These are phyloP conservation scores for Astrothelium subdiscretum DNA, from an alignment of 495 filamentous ascomycete genomes.

Conservation along the genomic window DNA sequence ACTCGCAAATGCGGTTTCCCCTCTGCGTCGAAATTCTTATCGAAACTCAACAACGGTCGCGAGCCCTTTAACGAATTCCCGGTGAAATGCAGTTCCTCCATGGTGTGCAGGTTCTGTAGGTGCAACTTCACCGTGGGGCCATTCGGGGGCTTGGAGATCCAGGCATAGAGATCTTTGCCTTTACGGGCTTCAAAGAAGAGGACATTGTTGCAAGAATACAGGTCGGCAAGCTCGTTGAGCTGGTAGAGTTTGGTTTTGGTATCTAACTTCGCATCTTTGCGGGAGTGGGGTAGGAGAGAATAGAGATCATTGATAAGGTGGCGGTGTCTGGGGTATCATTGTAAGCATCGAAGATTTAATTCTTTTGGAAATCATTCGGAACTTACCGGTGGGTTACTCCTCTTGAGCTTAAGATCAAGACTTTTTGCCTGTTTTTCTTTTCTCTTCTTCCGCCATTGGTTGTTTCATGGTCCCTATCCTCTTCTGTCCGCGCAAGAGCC, in stretches of 20 bases:
- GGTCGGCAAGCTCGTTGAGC: constrained; percentile 90
- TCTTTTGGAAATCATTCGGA: neutral
- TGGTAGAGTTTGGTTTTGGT: constrained; percentile 89
- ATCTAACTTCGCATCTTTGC: constrained; percentile 83
- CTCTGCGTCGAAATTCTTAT: constrained; percentile 72
- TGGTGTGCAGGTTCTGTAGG: constrained; percentile 69
- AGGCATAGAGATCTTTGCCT: constrained; percentile 85
- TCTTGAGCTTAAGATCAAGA: constrained; percentile 79
- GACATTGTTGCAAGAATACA: constrained; percentile 98
- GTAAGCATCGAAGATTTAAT: constrained; percentile 7
- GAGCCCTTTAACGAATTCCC: constrained; percentile 95
- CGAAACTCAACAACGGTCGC: constrained; percentile 89
- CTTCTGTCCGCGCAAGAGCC: constrained; percentile 54
- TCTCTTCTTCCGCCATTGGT: constrained; percentile 35
- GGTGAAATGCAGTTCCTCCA: constrained; percentile 91
- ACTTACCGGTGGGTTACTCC: constrained; percentile 78
- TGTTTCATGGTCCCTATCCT: constrained; percentile 22
- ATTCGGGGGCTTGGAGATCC: constrained; percentile 90
- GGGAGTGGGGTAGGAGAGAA: constrained; percentile 75
- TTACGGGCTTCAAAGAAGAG: constrained; percentile 95
- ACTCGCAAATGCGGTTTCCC: constrained; percentile 55
- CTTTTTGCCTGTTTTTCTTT: constrained; percentile 61
- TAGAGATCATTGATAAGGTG: constrained; percentile 88
- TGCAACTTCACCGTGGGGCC: constrained; percentile 87
- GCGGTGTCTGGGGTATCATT: constrained; percentile 50